A percentile compares a stretch with the other conserved stretches of the same genome.
Evolutionary conservation across 345 rosid genomes (phyloP).

Genomic region (Lepidium aucheri): DNA sequence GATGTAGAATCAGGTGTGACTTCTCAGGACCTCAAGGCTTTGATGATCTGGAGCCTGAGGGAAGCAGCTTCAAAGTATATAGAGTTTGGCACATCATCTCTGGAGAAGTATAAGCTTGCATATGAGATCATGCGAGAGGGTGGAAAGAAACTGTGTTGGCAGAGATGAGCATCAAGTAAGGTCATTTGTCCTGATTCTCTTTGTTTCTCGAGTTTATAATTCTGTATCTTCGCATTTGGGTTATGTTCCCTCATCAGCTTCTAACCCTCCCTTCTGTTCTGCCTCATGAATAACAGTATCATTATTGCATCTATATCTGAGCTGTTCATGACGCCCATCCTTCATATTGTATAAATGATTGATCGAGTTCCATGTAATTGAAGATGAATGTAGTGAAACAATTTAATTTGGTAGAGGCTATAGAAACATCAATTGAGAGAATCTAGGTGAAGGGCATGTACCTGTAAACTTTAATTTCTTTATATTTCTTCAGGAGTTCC

Average conservation of each 20-base stretch:
- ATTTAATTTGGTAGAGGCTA: not conserved
- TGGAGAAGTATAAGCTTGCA: conserved; percentile 73
- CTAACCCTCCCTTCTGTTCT: no score
- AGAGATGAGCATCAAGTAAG: conserved; percentile 31
- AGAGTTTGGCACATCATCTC: conserved; percentile 59
- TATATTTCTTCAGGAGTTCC: not conserved
- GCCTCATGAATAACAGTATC: not conserved
- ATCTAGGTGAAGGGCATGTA: not conserved
- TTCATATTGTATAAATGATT: not conserved
- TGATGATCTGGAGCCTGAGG: conserved; percentile 84
- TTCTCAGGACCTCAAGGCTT: conserved; percentile 51
- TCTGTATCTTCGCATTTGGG: not conserved
- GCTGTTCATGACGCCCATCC: not conserved
- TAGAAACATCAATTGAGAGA: not conserved
- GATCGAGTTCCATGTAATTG: not conserved
- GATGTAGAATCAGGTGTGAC: conserved; percentile 50
- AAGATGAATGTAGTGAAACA: not conserved
- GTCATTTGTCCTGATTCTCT: conserved; percentile 7
- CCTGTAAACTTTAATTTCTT: not conserved
- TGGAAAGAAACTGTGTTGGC: conserved; percentile 69
- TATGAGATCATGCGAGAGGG: conserved; percentile 79
- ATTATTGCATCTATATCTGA: not conserved
- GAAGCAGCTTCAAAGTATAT: conserved; percentile 72
- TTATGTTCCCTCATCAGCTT: not conserved
- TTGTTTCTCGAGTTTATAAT: conserved; percentile 2